Evolutionary conservation across 2,329 filamentous ascomycete species (phyloP).

Genomic region (Aureobasidium uvarum): DNA sequence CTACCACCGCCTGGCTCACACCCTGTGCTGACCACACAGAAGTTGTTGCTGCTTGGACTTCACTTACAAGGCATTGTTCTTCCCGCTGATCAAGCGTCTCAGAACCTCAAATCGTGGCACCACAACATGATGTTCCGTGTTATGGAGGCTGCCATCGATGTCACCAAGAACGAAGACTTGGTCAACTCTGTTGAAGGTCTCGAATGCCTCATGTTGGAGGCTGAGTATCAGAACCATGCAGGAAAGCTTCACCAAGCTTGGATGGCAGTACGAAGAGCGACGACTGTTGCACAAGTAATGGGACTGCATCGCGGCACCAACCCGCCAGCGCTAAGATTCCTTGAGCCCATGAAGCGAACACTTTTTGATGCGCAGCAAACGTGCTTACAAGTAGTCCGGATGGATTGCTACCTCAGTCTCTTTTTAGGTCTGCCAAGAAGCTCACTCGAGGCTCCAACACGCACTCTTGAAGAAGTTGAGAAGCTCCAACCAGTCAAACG

Average conservation of each 20-base stretch:
- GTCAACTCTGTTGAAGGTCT: neutral
- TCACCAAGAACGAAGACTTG: slow-evolving; percentile 3
- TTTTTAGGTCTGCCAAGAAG: neutral
- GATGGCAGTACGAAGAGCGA: slow-evolving; percentile 7
- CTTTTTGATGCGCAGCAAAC: neutral
- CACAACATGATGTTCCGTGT: neutral
- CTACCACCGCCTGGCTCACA: neutral
- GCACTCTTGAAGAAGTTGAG: neutral
- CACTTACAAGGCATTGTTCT: neutral
- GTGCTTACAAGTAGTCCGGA: neutral
- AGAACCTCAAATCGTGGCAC: neutral
- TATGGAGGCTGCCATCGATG: neutral
- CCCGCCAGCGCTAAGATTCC: neutral
- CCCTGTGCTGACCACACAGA: neutral
- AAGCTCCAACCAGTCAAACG: neutral
- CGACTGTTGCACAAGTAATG: neutral
- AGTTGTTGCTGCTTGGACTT: neutral
- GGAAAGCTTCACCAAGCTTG: slow-evolving; percentile 5
- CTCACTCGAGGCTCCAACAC: neutral
- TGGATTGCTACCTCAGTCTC: neutral
- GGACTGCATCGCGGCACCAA: neutral
- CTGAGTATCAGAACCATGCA: neutral
- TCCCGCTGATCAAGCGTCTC: neutral
- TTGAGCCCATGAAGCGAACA: neutral
- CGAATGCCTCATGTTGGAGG: slow-evolving; percentile 1